Evolutionary conservation across 192 early-diverging fungal species (phyloP), one percentile per base, ranked within the genome.

Genomic region (Entomortierella beljakovae): DNA sequence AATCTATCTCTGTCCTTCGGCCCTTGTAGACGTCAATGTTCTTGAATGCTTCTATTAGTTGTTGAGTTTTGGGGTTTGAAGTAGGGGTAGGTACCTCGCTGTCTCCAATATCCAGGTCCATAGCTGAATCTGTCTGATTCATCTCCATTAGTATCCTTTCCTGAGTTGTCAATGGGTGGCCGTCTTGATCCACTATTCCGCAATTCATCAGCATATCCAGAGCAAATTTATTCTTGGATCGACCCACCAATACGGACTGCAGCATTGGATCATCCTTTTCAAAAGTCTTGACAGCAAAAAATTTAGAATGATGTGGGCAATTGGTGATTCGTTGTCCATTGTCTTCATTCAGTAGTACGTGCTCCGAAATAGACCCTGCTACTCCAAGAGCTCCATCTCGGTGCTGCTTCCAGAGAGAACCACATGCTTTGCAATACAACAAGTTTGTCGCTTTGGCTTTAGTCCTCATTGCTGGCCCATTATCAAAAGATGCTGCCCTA

Each of bases 41-140:
- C 28, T 79, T 53, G 50, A 79, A 79, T 2, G 75, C 75, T 2
- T 79, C 68, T 15, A 68, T 51, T 2, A 79, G 60, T 25, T 70
- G 60, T 22, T 63, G 55, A 11, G 64, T 35, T 16, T 70, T 64
- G 11, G 26, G 57, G n/a, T 38, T 58, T 20, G 51, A 25, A 32
- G 63, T 6, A 8, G 51, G 5, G 25, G 35, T 22, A 38, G 63
- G 61, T 34, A 65, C 6, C 50, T 79, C 75, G 31, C 55, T 70
- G 40, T 79, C 75, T 0, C 75, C 75, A 28, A 79, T 65, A 60
- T 79, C 75, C 38, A 79, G 16, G 51, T 79, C 75, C 75, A 79
- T 79, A 1, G 61, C 50, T 16, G 75, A 69, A 25, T 76, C 61
- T 9, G 48, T 26, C 35, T 65, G 35, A 13, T 70, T 54, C 62